These are phyloP conservation scores for Trypanosoma conorhini DNA, from an alignment of 208 protist genomes.

Conservation along the genomic window DNA sequence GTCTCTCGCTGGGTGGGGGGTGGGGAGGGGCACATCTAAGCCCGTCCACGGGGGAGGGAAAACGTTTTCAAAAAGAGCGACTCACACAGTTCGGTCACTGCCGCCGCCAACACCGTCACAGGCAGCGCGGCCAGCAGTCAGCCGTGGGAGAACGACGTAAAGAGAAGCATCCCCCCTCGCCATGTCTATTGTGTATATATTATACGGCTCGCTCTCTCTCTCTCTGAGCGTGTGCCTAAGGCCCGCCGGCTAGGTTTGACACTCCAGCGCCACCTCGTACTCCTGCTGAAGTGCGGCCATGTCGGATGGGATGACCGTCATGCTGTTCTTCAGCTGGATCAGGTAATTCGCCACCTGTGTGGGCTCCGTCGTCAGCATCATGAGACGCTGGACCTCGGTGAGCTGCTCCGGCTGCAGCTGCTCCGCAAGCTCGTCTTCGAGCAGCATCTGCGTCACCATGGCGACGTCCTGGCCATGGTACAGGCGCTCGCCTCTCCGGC, in stretches of 20 bases:
- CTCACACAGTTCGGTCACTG: too few species aligned
- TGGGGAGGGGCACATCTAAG: neutral
- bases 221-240: neutral
- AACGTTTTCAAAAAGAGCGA: neutral
- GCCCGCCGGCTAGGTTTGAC: conserved; percentile 1
- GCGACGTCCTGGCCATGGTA: conserved; percentile 62
- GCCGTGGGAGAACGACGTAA: neutral
- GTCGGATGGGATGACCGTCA: conserved; percentile 56
- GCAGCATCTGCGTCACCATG: conserved; percentile 45
- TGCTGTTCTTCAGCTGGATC: conserved; percentile 72
- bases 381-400: conserved; percentile 51
- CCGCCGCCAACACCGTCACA: neutral
- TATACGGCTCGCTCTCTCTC: conserved; percentile 2
- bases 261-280: conserved; percentile 39
- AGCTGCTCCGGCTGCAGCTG: conserved; percentile 64
- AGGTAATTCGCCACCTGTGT: conserved; percentile 76
- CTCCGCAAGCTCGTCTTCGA: conserved; percentile 47
- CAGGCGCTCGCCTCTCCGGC: conserved; percentile 28
- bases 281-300: conserved; percentile 41
- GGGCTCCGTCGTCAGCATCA: conserved; percentile 52
- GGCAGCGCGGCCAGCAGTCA: neutral
- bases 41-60: neutral
- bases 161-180: neutral
- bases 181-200: conserved; percentile 11
- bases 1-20: too few species aligned